Evolutionary conservation across 352 stramenopile genomes (phyloP).

Genomic region (Phytophthora constricta): DNA sequence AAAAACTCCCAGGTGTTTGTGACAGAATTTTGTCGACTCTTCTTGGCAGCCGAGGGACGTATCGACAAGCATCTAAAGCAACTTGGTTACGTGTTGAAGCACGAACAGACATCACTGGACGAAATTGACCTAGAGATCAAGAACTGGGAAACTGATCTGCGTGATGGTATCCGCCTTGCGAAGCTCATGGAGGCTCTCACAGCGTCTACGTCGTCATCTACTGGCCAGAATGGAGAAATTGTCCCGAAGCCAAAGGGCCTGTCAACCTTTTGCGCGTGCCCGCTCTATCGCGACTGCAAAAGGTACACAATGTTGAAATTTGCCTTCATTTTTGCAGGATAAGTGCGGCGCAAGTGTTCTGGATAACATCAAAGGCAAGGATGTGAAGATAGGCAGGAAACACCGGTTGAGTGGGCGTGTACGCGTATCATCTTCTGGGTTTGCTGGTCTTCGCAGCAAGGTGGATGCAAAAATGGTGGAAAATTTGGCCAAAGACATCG

Average conservation of each 20-base stretch:
- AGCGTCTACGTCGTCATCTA: constrained; percentile 9
- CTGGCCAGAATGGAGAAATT: constrained; percentile 5
- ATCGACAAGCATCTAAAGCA: constrained; percentile 94
- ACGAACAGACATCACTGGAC: constrained; percentile 94
- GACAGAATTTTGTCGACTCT: constrained; percentile 92
- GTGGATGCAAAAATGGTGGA: constrained; percentile 68
- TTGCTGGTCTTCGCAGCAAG: constrained; percentile 55
- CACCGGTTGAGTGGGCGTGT: constrained; percentile 30
- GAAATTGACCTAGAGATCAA: constrained; percentile 94
- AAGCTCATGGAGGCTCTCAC: constrained; percentile 94
- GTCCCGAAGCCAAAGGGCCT: constrained; percentile 36
- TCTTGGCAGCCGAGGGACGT: constrained; percentile 93
- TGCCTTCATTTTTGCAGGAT: constrained; percentile 87
- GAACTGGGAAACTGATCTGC: constrained; percentile 94
- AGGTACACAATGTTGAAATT: constrained; percentile 96
- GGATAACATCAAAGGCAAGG: constrained; percentile 53
- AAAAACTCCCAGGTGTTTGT: constrained; percentile 94
- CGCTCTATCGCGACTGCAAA: constrained; percentile 94
- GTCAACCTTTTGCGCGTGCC: constrained; percentile 92
- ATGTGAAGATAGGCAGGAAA: constrained; percentile 16
- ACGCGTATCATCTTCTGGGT: constrained; percentile 45
- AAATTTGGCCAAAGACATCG: constrained; percentile 92
- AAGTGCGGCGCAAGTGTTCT: constrained; percentile 69
- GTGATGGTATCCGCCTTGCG: constrained; percentile 95
- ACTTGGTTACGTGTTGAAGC: constrained; percentile 87